A percentile compares a stretch with the other conserved stretches of the same genome.
Conservation (phyloP, 345 rosid genomes). For the Syzygium aromaticum region DNA sequence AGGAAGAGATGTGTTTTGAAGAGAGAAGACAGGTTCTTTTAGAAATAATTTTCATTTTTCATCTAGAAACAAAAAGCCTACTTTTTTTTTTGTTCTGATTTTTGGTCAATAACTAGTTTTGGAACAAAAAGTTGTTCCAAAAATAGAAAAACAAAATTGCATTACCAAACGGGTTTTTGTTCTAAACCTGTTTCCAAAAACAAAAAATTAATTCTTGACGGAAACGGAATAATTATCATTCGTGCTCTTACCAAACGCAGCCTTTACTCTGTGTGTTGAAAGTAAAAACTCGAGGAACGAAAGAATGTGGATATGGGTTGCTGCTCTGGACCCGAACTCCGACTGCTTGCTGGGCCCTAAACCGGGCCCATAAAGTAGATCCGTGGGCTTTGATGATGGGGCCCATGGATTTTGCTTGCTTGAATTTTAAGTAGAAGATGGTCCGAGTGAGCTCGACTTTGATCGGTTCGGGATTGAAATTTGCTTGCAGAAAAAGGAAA, state of each 20-base stretch:
- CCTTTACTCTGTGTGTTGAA: background rate
- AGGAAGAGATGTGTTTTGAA: too few species aligned
- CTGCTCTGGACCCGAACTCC: background rate
- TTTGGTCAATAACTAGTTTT: too few species aligned
- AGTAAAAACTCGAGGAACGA: background rate
- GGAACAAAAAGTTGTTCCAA: too few species aligned
- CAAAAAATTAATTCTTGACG: fast-evolving
- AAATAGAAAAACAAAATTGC: too few species aligned
- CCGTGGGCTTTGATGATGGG: background rate
- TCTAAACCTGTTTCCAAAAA: too few species aligned
- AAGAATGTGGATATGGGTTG: background rate
- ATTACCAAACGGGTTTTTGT: too few species aligned
- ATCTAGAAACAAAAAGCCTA: too few species aligned
- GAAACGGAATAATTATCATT: too few species aligned
- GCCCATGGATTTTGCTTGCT: background rate
- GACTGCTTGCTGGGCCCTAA: background rate
- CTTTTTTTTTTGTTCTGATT: too few species aligned
- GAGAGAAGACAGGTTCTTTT: too few species aligned
- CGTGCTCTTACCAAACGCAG: too few species aligned
- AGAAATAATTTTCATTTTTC: too few species aligned
- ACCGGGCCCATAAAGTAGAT: background rate
- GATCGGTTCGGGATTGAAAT: background rate
- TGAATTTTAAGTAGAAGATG: background rate
- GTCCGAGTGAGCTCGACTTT: background rate
- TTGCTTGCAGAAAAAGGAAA: background rate